phyloP scores from a whole-genome alignment of 805 yeast genomes.

The Zygosaccharomyces gambellarensis region DNA sequence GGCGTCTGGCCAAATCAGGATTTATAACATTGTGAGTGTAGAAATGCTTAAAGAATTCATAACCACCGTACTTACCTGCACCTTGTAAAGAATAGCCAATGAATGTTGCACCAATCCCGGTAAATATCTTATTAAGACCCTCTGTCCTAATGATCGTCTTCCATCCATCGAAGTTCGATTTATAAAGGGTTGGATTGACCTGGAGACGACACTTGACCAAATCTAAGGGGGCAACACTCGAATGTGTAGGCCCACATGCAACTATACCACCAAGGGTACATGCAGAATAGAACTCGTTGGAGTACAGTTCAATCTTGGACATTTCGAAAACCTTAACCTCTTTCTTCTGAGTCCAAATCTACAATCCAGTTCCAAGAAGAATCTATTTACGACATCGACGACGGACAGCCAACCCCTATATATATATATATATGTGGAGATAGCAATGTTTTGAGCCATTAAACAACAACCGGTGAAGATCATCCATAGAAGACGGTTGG shows the following conservation, averaged over 20 bases:
- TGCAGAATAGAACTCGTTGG: constrained; percentile 33
- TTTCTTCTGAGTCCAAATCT: background rate
- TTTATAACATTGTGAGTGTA: constrained; percentile 66
- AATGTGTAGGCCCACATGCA: constrained; percentile 97
- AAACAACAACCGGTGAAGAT: background rate
- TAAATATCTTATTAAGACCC: constrained; percentile 71
- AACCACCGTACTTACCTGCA: constrained; percentile 94
- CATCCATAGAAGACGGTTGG: too few species aligned
- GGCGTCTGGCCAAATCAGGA: constrained; percentile 51
- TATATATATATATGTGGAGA: background rate
- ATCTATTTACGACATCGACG: too few species aligned
- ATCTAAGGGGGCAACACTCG: constrained; percentile 89
- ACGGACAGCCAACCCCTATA: background rate
- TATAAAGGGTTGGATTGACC: constrained; percentile 69
- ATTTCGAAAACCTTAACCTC: background rate
- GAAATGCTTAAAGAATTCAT: constrained; percentile 81
- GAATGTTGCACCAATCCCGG: constrained; percentile 89
- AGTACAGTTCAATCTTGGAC: constrained; percentile 23
- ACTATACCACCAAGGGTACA: constrained; percentile 59
- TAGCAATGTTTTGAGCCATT: constrained; percentile 8
- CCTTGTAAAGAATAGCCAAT: constrained; percentile 95
- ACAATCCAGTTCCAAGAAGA: background rate
- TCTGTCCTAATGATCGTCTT: constrained; percentile 62
- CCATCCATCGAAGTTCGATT: constrained; percentile 80
- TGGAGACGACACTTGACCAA: constrained; percentile 91